Conservation (phyloP, 495 filamentous ascomycete species). For the Xanthoparmelia taractica region DNA sequence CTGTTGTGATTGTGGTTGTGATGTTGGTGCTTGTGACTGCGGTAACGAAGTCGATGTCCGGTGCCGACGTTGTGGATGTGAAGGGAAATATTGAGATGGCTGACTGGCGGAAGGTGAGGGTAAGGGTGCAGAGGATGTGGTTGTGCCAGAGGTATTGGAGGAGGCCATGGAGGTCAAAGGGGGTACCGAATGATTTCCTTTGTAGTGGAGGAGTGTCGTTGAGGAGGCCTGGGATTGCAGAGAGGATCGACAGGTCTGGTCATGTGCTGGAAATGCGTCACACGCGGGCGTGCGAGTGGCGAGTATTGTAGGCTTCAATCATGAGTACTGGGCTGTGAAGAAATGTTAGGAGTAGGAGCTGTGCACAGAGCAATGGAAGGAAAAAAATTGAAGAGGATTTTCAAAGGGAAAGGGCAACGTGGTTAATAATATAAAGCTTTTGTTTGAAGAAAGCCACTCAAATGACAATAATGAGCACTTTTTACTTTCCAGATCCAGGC, state of each 20-base stretch:
- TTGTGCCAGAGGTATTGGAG: constrained; percentile 7
- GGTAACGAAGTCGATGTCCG: constrained; percentile 1
- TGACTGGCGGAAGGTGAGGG: constrained; percentile 20
- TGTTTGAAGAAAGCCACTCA: neutral
- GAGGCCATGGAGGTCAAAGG: constrained; percentile 3
- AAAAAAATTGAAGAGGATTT: neutral
- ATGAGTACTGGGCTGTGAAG: neutral
- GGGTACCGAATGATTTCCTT: neutral
- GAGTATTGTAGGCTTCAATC: neutral
- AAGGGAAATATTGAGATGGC: constrained; percentile 16
- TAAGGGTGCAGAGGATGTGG: constrained; percentile 11
- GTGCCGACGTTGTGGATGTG: constrained; percentile 13
- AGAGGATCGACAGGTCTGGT: neutral
- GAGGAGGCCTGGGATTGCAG: neutral
- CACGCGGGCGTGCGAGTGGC: neutral
- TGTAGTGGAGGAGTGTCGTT: neutral
- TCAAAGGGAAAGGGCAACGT: neutral
- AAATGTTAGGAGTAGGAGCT: neutral
- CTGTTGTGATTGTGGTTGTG: constrained; percentile 10
- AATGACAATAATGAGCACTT: neutral
- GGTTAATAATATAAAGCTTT: neutral
- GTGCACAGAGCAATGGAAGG: neutral
- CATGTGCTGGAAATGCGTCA: neutral
- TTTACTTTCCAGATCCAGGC: neutral
- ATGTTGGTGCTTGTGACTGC: constrained; percentile 9